Evolutionary conservation across 2,329 filamentous ascomycete genomes (phyloP).

Genomic region (Penicillium vulpinum): DNA sequence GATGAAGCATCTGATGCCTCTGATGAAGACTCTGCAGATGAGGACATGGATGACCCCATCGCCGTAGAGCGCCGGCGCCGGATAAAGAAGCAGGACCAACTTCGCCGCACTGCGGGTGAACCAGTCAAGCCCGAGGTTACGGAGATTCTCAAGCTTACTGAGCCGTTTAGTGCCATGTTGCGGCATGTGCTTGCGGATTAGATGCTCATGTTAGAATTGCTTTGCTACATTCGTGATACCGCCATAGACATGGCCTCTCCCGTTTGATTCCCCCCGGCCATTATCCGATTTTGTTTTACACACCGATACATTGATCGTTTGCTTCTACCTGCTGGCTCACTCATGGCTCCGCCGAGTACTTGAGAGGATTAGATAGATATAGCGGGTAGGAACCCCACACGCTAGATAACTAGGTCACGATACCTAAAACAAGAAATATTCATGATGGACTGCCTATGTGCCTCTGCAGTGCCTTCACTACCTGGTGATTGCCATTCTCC

Average conservation of each 20-base stretch:
- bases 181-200: conserved; percentile 76
- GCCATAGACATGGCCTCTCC: conserved; percentile 2
- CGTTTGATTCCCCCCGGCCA: background rate
- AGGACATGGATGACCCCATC: conserved; percentile 77
- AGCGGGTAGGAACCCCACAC: background rate
- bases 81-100: conserved; percentile 72
- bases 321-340: background rate
- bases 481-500: background rate
- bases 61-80: conserved; percentile 78
- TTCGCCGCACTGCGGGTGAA: conserved; percentile 79
- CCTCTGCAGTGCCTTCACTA: background rate
- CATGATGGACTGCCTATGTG: background rate
- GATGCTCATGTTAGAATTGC: background rate
- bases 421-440: background rate
- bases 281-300: background rate
- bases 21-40: conserved; percentile 68
- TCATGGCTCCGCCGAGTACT: background rate
- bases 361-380: conserved; percentile 1
- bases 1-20: conserved; percentile 67
- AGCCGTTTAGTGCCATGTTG: conserved; percentile 79
- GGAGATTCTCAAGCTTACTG: conserved; percentile 77
- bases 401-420: background rate
- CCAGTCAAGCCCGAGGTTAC: conserved; percentile 75
- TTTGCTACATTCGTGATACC: conserved; percentile 3
- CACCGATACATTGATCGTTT: background rate